Conservation (phyloP, 768 basidiomycete species). For the Suillus bovinus region DNA sequence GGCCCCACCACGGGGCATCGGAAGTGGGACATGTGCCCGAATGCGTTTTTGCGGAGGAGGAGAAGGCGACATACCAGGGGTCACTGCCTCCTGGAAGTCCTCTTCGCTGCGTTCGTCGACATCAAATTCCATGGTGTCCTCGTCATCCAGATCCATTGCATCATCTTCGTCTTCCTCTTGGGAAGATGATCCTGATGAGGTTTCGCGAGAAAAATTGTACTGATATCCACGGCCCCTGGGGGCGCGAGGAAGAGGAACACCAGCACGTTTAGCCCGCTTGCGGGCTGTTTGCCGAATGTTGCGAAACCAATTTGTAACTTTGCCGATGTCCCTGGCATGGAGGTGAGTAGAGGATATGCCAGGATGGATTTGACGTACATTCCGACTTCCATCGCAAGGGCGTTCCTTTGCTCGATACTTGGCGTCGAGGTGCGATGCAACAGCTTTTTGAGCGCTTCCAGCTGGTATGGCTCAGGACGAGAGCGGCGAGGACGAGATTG, state of each 20-base stretch:
- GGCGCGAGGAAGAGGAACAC: slow-evolving; percentile 25
- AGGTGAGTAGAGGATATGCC: slow-evolving; percentile 13
- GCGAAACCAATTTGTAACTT: slow-evolving; percentile 88
- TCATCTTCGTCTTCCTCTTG: slow-evolving; percentile 39
- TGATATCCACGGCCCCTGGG: slow-evolving; percentile 42
- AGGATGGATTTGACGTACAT: slow-evolving; percentile 48
- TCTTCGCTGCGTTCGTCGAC: slow-evolving; percentile 60
- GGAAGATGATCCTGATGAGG: slow-evolving; percentile 54
- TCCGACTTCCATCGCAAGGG: slow-evolving; percentile 73
- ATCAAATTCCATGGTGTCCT: slow-evolving; percentile 48
- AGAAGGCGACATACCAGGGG: slow-evolving; percentile 53
- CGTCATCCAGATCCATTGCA: slow-evolving; percentile 51
- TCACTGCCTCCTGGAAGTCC: slow-evolving; percentile 73
- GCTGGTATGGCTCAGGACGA: slow-evolving; percentile 77
- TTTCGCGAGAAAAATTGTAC: slow-evolving; percentile 45
- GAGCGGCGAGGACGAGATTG: slow-evolving; percentile 65
- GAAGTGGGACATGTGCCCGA: slow-evolving; percentile 28
- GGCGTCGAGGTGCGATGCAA: slow-evolving; percentile 70
- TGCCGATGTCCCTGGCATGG: slow-evolving; percentile 66
- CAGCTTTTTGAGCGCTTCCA: slow-evolving; percentile 71
- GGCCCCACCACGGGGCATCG: slow-evolving; percentile 29
- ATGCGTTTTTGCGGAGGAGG: slow-evolving; percentile 35
- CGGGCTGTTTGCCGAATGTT: slow-evolving; percentile 82
- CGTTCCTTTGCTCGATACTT: slow-evolving; percentile 76
- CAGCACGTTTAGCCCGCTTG: slow-evolving; percentile 61